These are phyloP conservation scores for Lactarius hatsudake DNA, from an alignment of 768 basidiomycete genomes.

Conservation along the genomic window DNA sequence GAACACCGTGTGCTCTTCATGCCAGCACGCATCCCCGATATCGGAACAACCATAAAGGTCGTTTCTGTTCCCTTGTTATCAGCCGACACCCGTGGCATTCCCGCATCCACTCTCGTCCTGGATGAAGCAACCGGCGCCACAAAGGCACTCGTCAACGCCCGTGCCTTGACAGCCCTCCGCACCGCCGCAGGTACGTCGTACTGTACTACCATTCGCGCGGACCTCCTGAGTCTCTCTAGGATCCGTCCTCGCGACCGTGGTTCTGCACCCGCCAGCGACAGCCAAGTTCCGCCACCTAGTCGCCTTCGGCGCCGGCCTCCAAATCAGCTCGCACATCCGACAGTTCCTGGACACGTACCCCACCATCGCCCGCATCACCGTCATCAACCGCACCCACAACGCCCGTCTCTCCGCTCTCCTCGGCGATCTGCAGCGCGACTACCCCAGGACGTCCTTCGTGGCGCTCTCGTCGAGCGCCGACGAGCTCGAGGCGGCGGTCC, in stretches of 20 bases:
- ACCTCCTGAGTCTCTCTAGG: constrained; percentile 41
- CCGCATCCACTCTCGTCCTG: constrained; percentile 72
- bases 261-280: constrained; percentile 42
- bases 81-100: constrained; percentile 53
- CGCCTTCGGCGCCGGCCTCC: constrained; percentile 72
- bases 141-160: constrained; percentile 77
- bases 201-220: background rate
- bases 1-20: constrained; percentile 74
- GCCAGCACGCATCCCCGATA: constrained; percentile 61
- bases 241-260: constrained; percentile 61
- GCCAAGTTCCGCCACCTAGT: constrained; percentile 46
- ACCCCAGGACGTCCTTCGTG: constrained; percentile 31
- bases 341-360: constrained; percentile 59
- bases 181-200: constrained; percentile 71
- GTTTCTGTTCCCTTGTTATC: constrained; percentile 62
- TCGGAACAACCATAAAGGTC: constrained; percentile 72
- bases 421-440: constrained; percentile 30
- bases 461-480: constrained; percentile 15
- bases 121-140: constrained; percentile 66
- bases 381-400: constrained; percentile 62
- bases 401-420: constrained; percentile 44
- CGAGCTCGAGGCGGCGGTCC: constrained; percentile 37
- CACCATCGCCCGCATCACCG: constrained; percentile 49
- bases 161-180: constrained; percentile 71
- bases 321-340: constrained; percentile 61